A percentile compares a stretch with the other conserved stretches of the same genome.
Conservation (phyloP, 1,284 basidiomycete genomes). For the Agroathelia rolfsii region DNA sequence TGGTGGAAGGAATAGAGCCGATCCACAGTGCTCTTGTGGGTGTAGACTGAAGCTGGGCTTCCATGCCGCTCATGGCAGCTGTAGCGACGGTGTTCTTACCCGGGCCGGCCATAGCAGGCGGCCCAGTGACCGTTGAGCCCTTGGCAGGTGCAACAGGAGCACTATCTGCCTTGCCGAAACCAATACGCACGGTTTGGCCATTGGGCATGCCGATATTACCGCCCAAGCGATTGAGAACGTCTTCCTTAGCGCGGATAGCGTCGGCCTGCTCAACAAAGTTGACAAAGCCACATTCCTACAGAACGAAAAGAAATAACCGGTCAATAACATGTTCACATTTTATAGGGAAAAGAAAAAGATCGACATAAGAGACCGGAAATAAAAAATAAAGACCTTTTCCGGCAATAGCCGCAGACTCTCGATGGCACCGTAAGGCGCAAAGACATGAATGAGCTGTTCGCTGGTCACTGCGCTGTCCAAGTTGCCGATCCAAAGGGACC, state of each 20-base stretch:
- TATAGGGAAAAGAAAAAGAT: no score
- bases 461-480: conserved; percentile 88
- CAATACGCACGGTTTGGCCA: conserved; percentile 90
- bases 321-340: no score
- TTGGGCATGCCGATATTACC: conserved; percentile 91
- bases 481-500: conserved; percentile 97
- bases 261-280: conserved; percentile 95
- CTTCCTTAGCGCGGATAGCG: conserved; percentile 92
- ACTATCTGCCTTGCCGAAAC: conserved; percentile 95
- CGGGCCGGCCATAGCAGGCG: conserved; percentile 44
- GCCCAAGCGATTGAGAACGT: conserved; percentile 88
- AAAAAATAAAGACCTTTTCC: conserved; percentile 93
- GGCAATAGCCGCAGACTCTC: conserved; percentile 90
- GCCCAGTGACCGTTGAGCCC: conserved; percentile 48
- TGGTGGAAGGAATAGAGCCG: conserved; percentile 88
- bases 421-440: conserved; percentile 93
- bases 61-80: conserved; percentile 52
- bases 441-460: conserved; percentile 90
- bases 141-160: conserved; percentile 83
- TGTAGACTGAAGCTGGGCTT: conserved; percentile 72
- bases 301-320: no score
- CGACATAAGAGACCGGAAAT: conserved; percentile 16
- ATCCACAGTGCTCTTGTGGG: conserved; percentile 95
- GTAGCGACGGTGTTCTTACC: conserved; percentile 37
- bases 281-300: conserved; percentile 94